phyloP scores from a whole-genome alignment of 805 yeast genomes.

The Wickerhamomyces canadensis region DNA sequence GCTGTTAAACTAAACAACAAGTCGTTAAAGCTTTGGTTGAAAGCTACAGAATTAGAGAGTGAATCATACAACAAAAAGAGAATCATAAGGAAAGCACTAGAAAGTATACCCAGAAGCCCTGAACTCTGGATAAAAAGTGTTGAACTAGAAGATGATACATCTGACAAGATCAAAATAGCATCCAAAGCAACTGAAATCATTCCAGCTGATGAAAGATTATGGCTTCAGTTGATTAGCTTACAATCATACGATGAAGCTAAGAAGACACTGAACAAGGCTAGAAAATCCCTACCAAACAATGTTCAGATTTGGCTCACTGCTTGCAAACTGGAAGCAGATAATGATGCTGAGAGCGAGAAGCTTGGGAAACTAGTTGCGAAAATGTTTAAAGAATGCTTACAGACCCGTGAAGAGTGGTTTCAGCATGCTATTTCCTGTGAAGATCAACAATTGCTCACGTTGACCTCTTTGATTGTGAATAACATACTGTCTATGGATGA shows the following conservation, averaged over 20 bases:
- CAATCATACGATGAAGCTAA: conserved; percentile 44
- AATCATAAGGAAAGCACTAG: conserved; percentile 68
- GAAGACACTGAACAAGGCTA: conserved; percentile 50
- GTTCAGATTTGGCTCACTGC: conserved; percentile 66
- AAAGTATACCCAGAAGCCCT: conserved; percentile 49
- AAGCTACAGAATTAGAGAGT: conserved; percentile 61
- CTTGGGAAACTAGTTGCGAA: conserved; percentile 43
- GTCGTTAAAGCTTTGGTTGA: conserved; percentile 66
- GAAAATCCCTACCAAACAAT: conserved; percentile 44
- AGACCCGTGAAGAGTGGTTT: conserved; percentile 46
- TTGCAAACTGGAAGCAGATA: conserved; percentile 58
- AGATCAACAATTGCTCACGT: conserved; percentile 34
- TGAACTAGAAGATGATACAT: conserved; percentile 47
- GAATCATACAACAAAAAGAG: conserved; percentile 48
- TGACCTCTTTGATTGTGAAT: conserved; percentile 50
- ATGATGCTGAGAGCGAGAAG: conserved; percentile 36
- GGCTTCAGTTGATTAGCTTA: conserved; percentile 52
- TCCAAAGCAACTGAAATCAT: conserved; percentile 63
- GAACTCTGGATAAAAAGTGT: conserved; percentile 67
- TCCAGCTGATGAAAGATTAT: conserved; percentile 58
- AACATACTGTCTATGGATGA: conserved; percentile 32
- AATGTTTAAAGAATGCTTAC: conserved; percentile 39
- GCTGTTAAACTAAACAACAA: conserved; percentile 54
- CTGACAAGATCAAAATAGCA: conserved; percentile 48
- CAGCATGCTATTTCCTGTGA: conserved; percentile 51